Base-by-base conservation (phyloP, 2,329 filamentous ascomycete genomes). In the Penicillium thymicola region DNA sequence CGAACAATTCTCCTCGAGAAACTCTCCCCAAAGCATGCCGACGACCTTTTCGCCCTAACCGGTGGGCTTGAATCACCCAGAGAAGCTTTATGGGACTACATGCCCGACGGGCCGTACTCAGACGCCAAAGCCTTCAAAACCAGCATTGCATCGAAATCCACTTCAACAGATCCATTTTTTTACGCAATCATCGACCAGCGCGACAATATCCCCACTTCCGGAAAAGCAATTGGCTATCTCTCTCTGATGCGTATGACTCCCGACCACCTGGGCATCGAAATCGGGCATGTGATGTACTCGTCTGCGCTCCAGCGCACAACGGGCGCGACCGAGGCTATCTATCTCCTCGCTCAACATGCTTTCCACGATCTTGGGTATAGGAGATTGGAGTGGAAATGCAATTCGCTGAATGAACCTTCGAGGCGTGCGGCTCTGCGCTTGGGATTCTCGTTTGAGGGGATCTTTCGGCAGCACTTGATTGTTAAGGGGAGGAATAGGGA, bases 331-430 rank as follows among this genome's bases (percentile, higher is more conserved):
- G 85, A 88, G 66, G 77, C 79, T 0, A 76, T 82, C 58, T 86
- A 81, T 58, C 71, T 88, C 1, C 67, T 86, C n/a, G 75, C 82
- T 42, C 72, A 73, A 37, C 75, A 83, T 53, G 78, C 78, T 0
- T 83, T 88, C 61, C 79, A 82, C 4, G 75, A 77, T 2, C 66
- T 87, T 23, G 77, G 80, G 0, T 85, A 83, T 65, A 69, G 79
- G 4, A 75, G 85, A 8, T 78, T 86, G 4, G 85, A 87, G 67
- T 88, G 86, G 85, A 88, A 88, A 64, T 84, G 82, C 51, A 79
- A 88, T 65, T 62, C 76, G 16, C 70, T 84, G 11, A 88, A 88
- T 65, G 73, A 63, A 36, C 74, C 79, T 0, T 85, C 82, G 43
- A 72, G 77, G 14, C 72, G 77, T 4, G 85, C 85, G 0, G 86